Evolutionary conservation across 306 rosid genomes (phyloP), one percentile per base, ranked within the genome.

Genomic region (Castanopsis chinensis): DNA sequence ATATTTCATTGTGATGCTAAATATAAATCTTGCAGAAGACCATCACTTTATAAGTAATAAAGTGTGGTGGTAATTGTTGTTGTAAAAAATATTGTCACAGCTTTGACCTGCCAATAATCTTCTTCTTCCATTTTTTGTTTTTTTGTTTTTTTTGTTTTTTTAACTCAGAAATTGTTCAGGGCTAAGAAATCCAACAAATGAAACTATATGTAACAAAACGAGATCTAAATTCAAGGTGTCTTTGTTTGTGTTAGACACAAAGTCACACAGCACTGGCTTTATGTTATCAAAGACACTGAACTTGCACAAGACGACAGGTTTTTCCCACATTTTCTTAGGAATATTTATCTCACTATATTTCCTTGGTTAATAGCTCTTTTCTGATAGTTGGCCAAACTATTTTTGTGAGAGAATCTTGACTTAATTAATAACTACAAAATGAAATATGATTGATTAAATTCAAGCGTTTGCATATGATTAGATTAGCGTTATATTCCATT

Each of bases 241-340:
- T 30, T 30, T 12, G 21, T 64, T 28, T 30, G 32, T 15, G 70
- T 2, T 32, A 4, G 1, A 27, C 68, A 25, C 19, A 33, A 41
- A 41, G 49, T 67, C 25, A 33, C 71, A 20, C n/a, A 32, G 37
- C 51, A 8, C 49, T 8, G 25, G 51, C 51, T 67, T 67, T 67
- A 23, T 32, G 13, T 71, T 28, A 32, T 49, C 63, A 28, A 13
- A 49, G 27, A 71, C 82, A 79, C 18, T 59, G 77, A 71, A 79
- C 61, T 73, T 45, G 71, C 71, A 72, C 53, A 57, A 27, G 32
- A 71, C 20, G 82, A 71, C 82, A n/a, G 61, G n/a, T 13, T 2
- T 3, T 3, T 33, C 2, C 35, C 52, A 19, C 27, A 45, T 27
- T 45, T 49, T 76, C 49, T 27, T 53, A 51, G 63, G 73, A 76